Conservation (phyloP, 208 protist species). For the Trypanosoma avium region DNA sequence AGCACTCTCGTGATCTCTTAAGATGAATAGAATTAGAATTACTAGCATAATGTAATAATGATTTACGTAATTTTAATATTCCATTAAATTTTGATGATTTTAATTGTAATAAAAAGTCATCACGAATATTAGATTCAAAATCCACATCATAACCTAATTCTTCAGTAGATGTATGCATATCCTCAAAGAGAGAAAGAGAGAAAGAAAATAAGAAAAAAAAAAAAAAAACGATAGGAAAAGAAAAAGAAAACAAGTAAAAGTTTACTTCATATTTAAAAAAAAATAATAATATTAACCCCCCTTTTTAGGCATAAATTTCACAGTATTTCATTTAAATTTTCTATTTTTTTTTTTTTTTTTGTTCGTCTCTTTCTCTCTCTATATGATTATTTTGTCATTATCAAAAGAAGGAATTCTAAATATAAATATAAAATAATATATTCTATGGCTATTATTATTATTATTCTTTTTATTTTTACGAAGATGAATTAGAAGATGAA, state of each 20-base stretch:
- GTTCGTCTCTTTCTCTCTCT: background rate
- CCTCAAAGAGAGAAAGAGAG: background rate
- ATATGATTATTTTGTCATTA: background rate
- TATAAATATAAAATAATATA: slow-evolving; percentile 10
- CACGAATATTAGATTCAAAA: background rate
- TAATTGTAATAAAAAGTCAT: background rate
- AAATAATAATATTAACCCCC: background rate
- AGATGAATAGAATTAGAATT: background rate
- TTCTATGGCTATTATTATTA: slow-evolving; percentile 1
- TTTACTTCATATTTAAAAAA: too few relatives aligned
- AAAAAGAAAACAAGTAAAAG: background rate
- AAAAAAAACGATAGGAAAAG: background rate
- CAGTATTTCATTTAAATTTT: slow-evolving; percentile 2
- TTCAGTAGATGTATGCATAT: background rate
- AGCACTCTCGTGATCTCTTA: slow-evolving; percentile 1
- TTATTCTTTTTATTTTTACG: slow-evolving; percentile 17
- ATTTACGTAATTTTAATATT: background rate
- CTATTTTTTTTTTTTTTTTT: slow-evolving; percentile 3
- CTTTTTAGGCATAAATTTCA: background rate
- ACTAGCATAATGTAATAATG: background rate
- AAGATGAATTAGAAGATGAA: slow-evolving; percentile 12
- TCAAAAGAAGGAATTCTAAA: too few relatives aligned
- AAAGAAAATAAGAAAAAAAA: slow-evolving; percentile 4
- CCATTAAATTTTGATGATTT: slow-evolving; percentile 1
- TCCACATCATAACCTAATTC: background rate